phyloP scores from a whole-genome alignment of 139 green algal species.

The Volvox reticuliferus region DNA sequence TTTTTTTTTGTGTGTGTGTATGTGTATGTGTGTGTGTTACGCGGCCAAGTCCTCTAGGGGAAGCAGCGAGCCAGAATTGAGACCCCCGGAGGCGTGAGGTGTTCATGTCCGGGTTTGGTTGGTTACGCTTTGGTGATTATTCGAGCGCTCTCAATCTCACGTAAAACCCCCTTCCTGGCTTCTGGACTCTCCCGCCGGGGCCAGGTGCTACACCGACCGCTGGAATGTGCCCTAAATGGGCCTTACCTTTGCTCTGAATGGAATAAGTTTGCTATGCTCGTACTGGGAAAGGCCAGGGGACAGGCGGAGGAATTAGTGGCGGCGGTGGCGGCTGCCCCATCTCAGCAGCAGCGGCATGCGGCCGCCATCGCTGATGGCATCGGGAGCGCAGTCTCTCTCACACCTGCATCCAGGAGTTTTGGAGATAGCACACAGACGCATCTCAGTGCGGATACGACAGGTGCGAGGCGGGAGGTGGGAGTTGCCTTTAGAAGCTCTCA shows the following conservation, averaged over 20 bases:
- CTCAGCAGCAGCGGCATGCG: neutral
- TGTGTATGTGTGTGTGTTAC: too few relatives aligned
- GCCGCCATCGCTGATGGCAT: neutral
- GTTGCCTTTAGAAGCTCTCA: too few relatives aligned
- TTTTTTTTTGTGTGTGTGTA: neutral
- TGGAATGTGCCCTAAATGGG: neutral
- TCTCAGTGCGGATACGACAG: neutral
- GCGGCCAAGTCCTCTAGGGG: too few relatives aligned
- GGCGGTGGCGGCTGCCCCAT: neutral
- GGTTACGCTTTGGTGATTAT: too few relatives aligned
- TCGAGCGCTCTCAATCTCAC: too few relatives aligned
- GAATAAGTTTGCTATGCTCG: neutral
- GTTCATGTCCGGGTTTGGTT: too few relatives aligned
- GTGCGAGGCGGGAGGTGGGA: too few relatives aligned
- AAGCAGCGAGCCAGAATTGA: too few relatives aligned
- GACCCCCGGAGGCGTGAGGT: too few relatives aligned
- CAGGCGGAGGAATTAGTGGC: neutral
- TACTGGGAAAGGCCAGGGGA: neutral
- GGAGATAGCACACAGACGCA: slow-evolving; percentile 1
- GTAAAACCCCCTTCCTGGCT: too few relatives aligned
- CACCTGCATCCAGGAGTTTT: neutral
- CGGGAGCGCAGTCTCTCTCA: neutral
- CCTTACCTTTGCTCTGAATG: neutral
- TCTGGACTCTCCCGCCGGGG: too few relatives aligned
- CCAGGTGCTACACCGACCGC: slow-evolving; percentile 3